Percentiles rank a stretch among this genome's conserved stretches.
These are phyloP conservation scores for Lumnitzera racemosa DNA, from an alignment of 345 rosid species.

Conservation along the genomic window DNA sequence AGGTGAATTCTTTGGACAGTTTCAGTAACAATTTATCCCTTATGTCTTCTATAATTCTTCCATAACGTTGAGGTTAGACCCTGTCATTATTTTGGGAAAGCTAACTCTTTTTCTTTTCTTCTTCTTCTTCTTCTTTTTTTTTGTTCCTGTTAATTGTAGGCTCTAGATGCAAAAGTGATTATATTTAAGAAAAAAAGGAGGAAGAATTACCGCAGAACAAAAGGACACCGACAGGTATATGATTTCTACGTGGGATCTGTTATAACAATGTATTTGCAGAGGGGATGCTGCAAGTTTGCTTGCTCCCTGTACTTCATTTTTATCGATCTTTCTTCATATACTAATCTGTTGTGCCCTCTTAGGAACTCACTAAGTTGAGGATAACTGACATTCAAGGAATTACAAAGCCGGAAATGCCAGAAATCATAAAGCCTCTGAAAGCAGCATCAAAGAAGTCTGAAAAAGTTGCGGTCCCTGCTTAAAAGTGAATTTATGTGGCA, in stretches of 20 bases:
- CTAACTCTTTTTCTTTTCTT: constrained; percentile 8
- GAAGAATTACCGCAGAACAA: constrained; percentile 33
- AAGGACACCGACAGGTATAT: constrained; percentile 16
- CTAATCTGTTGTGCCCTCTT: constrained; percentile 14
- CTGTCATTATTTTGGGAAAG: not conserved
- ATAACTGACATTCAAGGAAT: constrained; percentile 90
- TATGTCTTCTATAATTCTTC: not conserved
- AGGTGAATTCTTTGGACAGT: not conserved
- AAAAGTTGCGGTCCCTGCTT: constrained; percentile 52
- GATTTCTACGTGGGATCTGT: not conserved
- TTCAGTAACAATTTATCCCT: not conserved
- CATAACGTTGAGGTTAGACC: not conserved
- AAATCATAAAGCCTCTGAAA: constrained; percentile 28
- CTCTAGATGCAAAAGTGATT: constrained; percentile 87
- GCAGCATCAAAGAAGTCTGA: constrained; percentile 32
- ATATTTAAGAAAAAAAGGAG: constrained; percentile 92
- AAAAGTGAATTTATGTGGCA: constrained; percentile 5
- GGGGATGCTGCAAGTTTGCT: constrained; percentile 1
- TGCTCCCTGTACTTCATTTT: not conserved
- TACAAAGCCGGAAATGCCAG: constrained; percentile 47
- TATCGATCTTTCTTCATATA: not conserved
- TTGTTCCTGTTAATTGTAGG: constrained; percentile 31
- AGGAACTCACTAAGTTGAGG: constrained; percentile 94
- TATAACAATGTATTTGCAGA: not conserved
- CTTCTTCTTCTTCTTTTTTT: not conserved